Evolutionary conservation across 257 asterid genomes (phyloP), one percentile per base, ranked within the genome.

Genomic region (Rubia yunnanensis): DNA sequence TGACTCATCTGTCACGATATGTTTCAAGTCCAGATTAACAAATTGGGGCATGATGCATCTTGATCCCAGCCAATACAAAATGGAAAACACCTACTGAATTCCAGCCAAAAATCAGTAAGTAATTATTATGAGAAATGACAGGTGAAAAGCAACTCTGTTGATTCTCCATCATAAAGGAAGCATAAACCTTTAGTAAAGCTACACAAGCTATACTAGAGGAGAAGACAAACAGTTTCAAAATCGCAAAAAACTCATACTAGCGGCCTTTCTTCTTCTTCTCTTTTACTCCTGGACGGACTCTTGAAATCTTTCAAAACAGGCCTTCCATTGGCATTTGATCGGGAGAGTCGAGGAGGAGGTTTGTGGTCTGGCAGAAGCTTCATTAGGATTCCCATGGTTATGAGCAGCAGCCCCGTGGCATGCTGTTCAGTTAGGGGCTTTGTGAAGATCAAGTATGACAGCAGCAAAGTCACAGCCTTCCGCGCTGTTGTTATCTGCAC

Each of bases 351-450:
- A 61, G 67, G 41, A 1, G 79, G 72, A n/a, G 85, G 75, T 71
- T 82, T 85, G 31, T 74, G 72, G 7, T 89, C 89, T 0, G 89
- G 88, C 71, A 89, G 70, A 63, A 87, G 86, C 72, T 83, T 85
- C 80, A 81, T n/a, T 27, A 84, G 31, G 36, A 89, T 89, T 38
- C 94, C 95, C 91, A 83, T 85, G 36, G 85, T 67, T 57, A 89
- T 83, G 46, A 89, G 82, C 39, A 89, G 68, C 70, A 89, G 69
- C 0, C 97, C 94, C 0, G 91, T 80, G 50, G 88, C 85, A 54
- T 89, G 97, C 64, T 89, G 91, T 68, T 82, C 88, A 0, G 95
- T 89, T 7, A 89, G 86, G 2, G 95, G 95, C 77, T 89, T 89
- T 9, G 97, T 87, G 59, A 89, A 89, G 56, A 87, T 80, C 22